Conservation (phyloP, 164 flowering plant species). For the Annona squamosa region DNA sequence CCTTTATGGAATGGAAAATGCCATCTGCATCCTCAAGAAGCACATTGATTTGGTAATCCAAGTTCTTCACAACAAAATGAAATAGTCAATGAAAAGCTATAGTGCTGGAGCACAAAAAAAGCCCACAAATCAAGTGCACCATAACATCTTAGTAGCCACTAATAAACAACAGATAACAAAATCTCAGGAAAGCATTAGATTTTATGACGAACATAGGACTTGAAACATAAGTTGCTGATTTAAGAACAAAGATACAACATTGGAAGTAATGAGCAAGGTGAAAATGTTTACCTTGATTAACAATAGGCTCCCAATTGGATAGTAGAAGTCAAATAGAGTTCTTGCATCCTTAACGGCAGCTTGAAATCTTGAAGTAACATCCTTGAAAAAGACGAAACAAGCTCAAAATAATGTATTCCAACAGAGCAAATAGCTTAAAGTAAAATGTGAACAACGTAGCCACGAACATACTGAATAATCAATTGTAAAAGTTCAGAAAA, state of each 20-base stretch:
- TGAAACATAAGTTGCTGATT: background rate
- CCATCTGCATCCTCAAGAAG: conserved; percentile 65
- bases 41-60: conserved; percentile 34
- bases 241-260: background rate
- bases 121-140: background rate
- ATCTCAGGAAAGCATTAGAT: background rate
- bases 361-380: conserved; percentile 46
- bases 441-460: background rate
- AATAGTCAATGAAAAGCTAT: background rate
- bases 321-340: conserved; percentile 69
- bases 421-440: background rate
- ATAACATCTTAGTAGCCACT: background rate
- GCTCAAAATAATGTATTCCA: background rate
- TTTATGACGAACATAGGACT: background rate
- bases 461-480: background rate
- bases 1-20: conserved; percentile 83
- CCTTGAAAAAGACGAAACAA: conserved; percentile 29
- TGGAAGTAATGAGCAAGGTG: background rate
- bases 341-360: conserved; percentile 46
- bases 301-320: conserved; percentile 60
- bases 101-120: background rate
- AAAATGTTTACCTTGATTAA: conserved; percentile 58
- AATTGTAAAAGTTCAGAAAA: conserved; percentile 2
- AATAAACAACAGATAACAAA: background rate
- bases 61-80: conserved; percentile 40